Conservation (phyloP, 345 rosid species). For the Arabis hirsuta region DNA sequence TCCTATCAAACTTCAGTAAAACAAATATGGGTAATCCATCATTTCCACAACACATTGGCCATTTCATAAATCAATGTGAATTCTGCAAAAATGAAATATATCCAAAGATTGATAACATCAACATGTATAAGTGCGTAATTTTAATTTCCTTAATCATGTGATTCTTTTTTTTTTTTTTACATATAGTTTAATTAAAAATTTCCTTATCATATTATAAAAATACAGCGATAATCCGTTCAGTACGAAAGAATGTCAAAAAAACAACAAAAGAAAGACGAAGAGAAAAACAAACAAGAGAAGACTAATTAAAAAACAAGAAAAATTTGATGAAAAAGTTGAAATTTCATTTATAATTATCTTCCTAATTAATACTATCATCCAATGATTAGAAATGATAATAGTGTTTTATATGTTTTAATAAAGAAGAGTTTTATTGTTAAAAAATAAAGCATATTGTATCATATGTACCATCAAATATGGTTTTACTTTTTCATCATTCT, state of each 20-base stretch:
- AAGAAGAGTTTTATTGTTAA: neutral
- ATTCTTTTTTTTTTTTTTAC: neutral
- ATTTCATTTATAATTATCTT: neutral
- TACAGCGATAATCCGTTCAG: slow-evolving; percentile 31
- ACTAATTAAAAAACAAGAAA: neutral
- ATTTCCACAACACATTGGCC: slow-evolving; percentile 4
- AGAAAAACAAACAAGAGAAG: neutral
- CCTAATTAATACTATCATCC: neutral
- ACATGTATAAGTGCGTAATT: slow-evolving; percentile 37
- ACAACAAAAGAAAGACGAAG: slow-evolving; percentile 6
- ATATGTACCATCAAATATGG: neutral
- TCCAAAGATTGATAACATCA: slow-evolving; percentile 20
- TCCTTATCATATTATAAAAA: neutral
- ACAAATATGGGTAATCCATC: slow-evolving; percentile 11
- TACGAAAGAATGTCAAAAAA: slow-evolving; percentile 23
- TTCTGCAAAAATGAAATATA: slow-evolving; percentile 18
- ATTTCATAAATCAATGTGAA: slow-evolving; percentile 28
- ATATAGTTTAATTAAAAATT: neutral
- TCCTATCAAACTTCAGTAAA: neutral
- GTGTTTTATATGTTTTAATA: neutral
- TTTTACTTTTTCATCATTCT: neutral
- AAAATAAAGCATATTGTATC: neutral
- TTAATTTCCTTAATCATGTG: neutral
- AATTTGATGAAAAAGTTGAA: neutral
- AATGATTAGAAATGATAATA: neutral